Conservation (phyloP, 768 basidiomycete genomes). For the Russula olivacea region DNA sequence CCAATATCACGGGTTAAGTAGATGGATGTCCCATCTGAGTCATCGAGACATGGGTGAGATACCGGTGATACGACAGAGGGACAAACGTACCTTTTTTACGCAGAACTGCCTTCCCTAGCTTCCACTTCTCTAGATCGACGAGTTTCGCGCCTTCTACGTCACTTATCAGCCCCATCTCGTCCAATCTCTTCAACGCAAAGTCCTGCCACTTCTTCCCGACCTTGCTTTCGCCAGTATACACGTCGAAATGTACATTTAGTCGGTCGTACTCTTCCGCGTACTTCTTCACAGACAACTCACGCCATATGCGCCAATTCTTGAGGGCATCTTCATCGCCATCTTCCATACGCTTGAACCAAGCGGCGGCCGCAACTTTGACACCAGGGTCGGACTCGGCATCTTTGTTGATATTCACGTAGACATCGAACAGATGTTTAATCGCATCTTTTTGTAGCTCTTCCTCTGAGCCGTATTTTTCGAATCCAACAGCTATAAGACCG, state of each 20-base stretch:
- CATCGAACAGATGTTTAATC: slow-evolving; percentile 89
- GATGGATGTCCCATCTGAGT: slow-evolving; percentile 82
- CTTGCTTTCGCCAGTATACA: slow-evolving; percentile 86
- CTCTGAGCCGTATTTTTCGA: slow-evolving; percentile 84
- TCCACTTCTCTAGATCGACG: slow-evolving; percentile 83
- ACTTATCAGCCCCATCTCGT: slow-evolving; percentile 67
- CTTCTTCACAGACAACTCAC: slow-evolving; percentile 83
- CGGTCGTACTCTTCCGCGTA: slow-evolving; percentile 84
- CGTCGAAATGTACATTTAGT: slow-evolving; percentile 86
- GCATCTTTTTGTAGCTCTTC: slow-evolving; percentile 80
- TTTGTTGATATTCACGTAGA: slow-evolving; percentile 91
- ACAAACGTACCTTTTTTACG: slow-evolving; percentile 65
- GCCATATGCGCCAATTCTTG: slow-evolving; percentile 88
- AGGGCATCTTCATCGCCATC: slow-evolving; percentile 83
- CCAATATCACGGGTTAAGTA: slow-evolving; percentile 95
- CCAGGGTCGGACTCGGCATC: slow-evolving; percentile 68
- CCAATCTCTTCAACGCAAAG: slow-evolving; percentile 58
- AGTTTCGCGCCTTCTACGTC: slow-evolving; percentile 79
- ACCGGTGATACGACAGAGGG: background rate
- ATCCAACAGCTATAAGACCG: slow-evolving; percentile 86
- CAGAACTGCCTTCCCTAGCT: slow-evolving; percentile 85
- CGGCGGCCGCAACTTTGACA: slow-evolving; percentile 71
- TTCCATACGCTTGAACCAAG: slow-evolving; percentile 94
- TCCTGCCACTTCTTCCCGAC: slow-evolving; percentile 71
- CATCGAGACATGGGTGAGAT: background rate